phyloP scores from a whole-genome alignment of 106 monocot genomes.

The Triglochin maritima region DNA sequence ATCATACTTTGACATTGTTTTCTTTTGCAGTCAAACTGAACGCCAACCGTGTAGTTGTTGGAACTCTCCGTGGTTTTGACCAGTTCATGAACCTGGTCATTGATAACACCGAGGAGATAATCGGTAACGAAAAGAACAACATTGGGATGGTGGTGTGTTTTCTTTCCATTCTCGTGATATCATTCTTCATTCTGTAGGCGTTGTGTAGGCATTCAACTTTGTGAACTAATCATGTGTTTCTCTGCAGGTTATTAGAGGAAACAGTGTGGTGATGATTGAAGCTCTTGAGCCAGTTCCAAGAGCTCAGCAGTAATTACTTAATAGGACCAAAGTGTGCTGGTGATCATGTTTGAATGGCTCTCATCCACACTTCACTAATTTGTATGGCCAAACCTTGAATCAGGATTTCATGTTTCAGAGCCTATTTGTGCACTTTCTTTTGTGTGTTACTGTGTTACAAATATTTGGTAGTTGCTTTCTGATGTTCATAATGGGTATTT shows the following conservation, averaged over 20 bases:
- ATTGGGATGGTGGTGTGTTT: conserved; percentile 97
- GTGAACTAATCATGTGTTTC: background rate
- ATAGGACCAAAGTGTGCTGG: no score
- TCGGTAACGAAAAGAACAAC: conserved; percentile 82
- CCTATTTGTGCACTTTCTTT: no score
- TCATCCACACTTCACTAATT: no score
- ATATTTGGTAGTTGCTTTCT: no score
- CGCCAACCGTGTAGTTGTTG: conserved; percentile 79
- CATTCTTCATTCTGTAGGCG: no score
- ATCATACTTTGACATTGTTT: no score
- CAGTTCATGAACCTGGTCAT: conserved; percentile 97
- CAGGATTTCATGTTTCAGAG: no score
- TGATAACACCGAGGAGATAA: conserved; percentile 83
- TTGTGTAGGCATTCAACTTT: background rate
- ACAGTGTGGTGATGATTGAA: conserved; percentile 52
- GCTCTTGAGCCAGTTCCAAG: conserved; percentile 33
- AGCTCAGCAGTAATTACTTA: conserved; percentile 7
- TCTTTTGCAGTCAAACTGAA: conserved; percentile 82
- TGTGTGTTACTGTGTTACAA: no score
- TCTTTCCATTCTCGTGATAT: background rate
- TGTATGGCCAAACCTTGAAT: no score
- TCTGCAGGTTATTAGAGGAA: conserved; percentile 41
- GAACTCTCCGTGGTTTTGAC: conserved; percentile 90
- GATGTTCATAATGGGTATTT: no score
- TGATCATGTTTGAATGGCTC: no score